Base-by-base conservation (phyloP, 1,284 basidiomycete species). In the Porodaedalea pini region DNA sequence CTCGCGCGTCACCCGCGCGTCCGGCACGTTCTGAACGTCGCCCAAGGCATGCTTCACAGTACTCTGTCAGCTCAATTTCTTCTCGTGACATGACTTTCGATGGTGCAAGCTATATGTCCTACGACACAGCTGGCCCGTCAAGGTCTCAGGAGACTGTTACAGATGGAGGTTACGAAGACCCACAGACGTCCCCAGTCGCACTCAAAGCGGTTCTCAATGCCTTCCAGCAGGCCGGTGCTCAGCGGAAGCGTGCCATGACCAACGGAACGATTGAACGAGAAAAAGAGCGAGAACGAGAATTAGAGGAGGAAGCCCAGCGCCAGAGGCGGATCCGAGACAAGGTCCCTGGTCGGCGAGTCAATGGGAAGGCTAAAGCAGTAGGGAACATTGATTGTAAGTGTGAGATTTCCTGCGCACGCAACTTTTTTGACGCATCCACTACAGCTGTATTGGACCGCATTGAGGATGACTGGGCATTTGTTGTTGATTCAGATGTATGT, bases 401-500 rank as follows among this genome's bases (percentile, higher is more conserved):
- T 57, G 51, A 45, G 17, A 27, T 25, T 29, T 31, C 21, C 11
- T 40, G 19, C 11, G 43, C n/a, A 31, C 25, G 4, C 17, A 3
- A 31, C 15, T 27, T 47, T 27, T 23, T 19, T 32, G n/a, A 47
- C 1, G 15, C n/a, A 11, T 11, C 4, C 23, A 2, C 19, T 21
- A 0, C 63, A 94, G 92, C 86, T 58, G 83, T 97, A 2, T 73
- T 98, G 62, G 84, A 90, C 61, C 83, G 90, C 68, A 90, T 98
- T 61, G 85, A 83, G 66, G 86, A 89, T 63, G 92, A 92, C 58
- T 98, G 94, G 93, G 90, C 91, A 60, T 88, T 92, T 66, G 84
- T 95, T 45, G 83, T 90, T 59, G 84, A 93, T 62, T 82, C 87
- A 47, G 90, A 94, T 69, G 91, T 92, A 70, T 75, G 85, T 67